These are phyloP conservation scores for Polytrichum commune DNA, from an alignment of 225 moss, liverwort and hornwort species.

Conservation along the genomic window DNA sequence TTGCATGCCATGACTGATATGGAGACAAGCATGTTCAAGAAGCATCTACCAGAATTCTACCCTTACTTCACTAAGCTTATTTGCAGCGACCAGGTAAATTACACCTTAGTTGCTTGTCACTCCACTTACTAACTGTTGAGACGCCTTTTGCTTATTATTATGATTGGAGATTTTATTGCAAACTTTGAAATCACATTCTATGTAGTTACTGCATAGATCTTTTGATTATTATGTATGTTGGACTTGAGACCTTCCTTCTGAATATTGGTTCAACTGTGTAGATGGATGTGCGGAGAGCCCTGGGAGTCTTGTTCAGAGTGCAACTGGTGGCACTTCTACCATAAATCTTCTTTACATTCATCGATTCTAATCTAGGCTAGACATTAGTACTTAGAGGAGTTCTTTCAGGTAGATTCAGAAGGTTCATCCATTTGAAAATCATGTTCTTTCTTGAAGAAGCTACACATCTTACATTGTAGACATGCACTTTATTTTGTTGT, in stretches of 20 bases:
- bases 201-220: neutral
- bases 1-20: slow-evolving; percentile 76
- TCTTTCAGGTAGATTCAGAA: too few species aligned
- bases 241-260: too few species aligned
- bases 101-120: neutral
- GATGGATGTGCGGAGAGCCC: slow-evolving; percentile 49
- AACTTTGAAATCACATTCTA: neutral
- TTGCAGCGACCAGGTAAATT: slow-evolving; percentile 88
- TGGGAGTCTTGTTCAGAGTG: slow-evolving; percentile 46
- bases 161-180: too few species aligned
- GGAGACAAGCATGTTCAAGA: slow-evolving; percentile 83
- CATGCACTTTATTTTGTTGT: too few species aligned
- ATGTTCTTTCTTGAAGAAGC: too few species aligned
- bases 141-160: too few species aligned
- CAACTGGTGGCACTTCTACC: slow-evolving; percentile 43
- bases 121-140: neutral
- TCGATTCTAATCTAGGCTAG: too few species aligned
- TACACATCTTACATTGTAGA: too few species aligned
- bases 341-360: neutral
- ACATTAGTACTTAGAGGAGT: too few species aligned
- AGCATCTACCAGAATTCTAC: slow-evolving; percentile 92
- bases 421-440: too few species aligned
- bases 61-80: slow-evolving; percentile 97
- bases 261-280: slow-evolving; percentile 9
- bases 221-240: neutral